Base-by-base conservation (phyloP, 257 asterid genomes). In the Mentha longifolia region DNA sequence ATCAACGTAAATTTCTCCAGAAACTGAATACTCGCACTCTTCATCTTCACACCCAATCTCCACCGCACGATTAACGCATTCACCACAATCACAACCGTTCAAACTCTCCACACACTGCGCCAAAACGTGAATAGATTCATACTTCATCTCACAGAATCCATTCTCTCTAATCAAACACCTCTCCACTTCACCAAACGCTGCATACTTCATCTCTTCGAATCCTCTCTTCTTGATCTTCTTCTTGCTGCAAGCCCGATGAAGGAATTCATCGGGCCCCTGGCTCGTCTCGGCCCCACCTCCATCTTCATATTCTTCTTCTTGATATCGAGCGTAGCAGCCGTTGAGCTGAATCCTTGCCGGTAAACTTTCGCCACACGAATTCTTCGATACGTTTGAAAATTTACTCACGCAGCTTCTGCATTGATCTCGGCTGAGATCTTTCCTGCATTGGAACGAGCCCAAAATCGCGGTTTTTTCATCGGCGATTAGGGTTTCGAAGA, bases 271-370 rank as follows among this genome's bases (percentile, higher is more conserved):
- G 13, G 77, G 78, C 45, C 25, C 12, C 13, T 65, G 5, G 35
- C 41, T 13, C 0, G 75, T 39, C 39, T 25, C 84, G 0, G 74
- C 28, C 33, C 15, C 83, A 6, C 9, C 52, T 14, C 16, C 70
- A 13, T 71, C 81, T 5, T 7, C 39, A 7, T 35, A 2, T 7
- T 33, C 37, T 6, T 90, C 97, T 8, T 68, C 80, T 54, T 82
- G 81, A 49, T 85, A 88, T 56, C 76, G 91, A 25, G 83, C 65
- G 30, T 79, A 85, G 62, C 97, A 90, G 2, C 97, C 97, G 3
- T 78, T 68, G 14, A 88, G 88, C 74, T 90, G 97, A 70, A 90
- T 83, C 65, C 92, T 75, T 58, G 83, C 78, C 0, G 89, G 95
- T 3, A 83, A 13, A 7, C 64, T 74, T 8, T 43, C 14, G 3